Base-by-base conservation (phyloP, 352 stramenopile genomes). In the Phytophthora uliginosa region DNA sequence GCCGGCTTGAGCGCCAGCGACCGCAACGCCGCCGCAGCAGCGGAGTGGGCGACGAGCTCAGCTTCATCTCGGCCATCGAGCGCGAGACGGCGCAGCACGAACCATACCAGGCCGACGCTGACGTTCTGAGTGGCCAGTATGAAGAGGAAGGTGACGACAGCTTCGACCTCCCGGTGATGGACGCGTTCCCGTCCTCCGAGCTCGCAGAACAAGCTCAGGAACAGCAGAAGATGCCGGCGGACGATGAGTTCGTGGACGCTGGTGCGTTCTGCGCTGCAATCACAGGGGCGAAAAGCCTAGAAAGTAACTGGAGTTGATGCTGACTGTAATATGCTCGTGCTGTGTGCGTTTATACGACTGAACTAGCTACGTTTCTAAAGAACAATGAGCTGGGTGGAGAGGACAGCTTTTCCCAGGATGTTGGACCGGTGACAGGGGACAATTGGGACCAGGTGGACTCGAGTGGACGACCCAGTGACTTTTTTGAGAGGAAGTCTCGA, bases 191-290 rank as follows among this genome's bases (percentile, higher is more conserved):
- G 33, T 55, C 18, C 33, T 75, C 48, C 10, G 40, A 56, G 13
- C 7, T 67, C n/a, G 31, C 22, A 10, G 36, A 68, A 22, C 31
- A 57, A 6, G 47, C 7, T 24, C 67, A 55, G 17, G 56, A 67
- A 8, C 66, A 74, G 24, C 63, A 57, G 10, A 56, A 61, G 20
- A 78, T 80, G 15, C 68, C 78, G 15, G 66, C 64, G 17, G 82
- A 86, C 15, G 82, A 92, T 18, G 83, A 93, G 47, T 95, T 95
- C 69, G 71, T 93, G 3, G 84, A 95, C 65, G 88, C 84, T 56
- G 87, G 87, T 94, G 59, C 38, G 82, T 79, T 58, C 18, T 51
- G 42, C 42, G 42, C 18, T 54, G 22, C 48, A 26, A 52, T 17
- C 26, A 17, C 38, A 8, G n/a, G 7, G 42, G 7, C 12, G 18